A percentile compares a stretch with the other conserved stretches of the same genome.
phyloP scores from a whole-genome alignment of 257 asterid genomes.

The Solanum etuberosum region DNA sequence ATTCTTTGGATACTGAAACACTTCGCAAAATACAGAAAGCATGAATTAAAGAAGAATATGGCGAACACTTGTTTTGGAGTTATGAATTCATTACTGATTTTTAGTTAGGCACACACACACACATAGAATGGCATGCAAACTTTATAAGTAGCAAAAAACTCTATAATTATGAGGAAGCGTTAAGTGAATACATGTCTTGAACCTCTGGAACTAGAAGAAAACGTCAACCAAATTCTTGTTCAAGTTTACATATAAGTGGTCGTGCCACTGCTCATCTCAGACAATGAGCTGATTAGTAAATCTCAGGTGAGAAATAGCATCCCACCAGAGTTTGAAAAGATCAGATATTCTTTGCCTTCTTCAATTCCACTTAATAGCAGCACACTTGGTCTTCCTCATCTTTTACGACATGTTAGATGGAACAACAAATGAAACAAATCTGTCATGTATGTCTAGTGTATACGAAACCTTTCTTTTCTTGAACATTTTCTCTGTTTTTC shows the following conservation, averaged over 20 bases:
- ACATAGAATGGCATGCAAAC: neutral
- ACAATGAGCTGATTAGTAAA: neutral
- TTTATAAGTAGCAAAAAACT: neutral
- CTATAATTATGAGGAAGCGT: neutral
- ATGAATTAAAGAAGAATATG: neutral
- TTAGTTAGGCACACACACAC: neutral
- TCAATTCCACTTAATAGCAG: neutral
- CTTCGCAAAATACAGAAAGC: neutral
- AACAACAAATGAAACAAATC: neutral
- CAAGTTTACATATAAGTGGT: neutral
- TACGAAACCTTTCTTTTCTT: neutral
- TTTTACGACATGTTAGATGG: neutral
- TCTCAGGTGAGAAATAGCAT: neutral
- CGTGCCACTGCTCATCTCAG: neutral
- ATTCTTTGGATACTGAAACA: neutral
- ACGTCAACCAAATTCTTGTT: neutral
- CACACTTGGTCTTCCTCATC: neutral
- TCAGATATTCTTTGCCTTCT: neutral
- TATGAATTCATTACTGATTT: neutral
- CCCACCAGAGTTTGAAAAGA: neutral
- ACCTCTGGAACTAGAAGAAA: neutral
- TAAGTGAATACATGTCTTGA: neutral
- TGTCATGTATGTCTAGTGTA: neutral
- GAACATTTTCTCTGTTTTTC: neutral
- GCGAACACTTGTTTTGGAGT: neutral